These are phyloP conservation scores for Pisolithus tinctorius DNA, from an alignment of 768 basidiomycete species.

Conservation along the genomic window DNA sequence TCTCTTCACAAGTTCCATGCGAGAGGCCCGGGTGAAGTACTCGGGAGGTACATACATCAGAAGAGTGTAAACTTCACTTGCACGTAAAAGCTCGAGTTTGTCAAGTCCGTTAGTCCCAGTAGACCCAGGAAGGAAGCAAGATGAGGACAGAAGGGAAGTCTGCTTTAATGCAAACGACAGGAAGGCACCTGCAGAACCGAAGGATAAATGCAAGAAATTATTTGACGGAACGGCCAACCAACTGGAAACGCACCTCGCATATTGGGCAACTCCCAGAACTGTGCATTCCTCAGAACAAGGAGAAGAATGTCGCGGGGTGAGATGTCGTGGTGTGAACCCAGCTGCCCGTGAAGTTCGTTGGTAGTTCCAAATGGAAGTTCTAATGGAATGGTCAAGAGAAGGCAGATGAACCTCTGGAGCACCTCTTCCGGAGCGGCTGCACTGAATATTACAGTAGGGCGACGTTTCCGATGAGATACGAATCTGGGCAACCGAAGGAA, in stretches of 20 bases:
- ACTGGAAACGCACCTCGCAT: constrained; percentile 43
- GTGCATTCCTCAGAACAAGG: constrained; percentile 44
- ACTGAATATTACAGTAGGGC: constrained; percentile 22
- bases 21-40: constrained; percentile 48
- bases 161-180: constrained; percentile 29
- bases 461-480: neutral
- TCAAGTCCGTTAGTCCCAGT: constrained; percentile 6
- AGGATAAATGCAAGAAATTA: neutral
- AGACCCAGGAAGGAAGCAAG: constrained; percentile 1
- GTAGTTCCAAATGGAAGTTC: constrained; percentile 4
- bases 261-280: constrained; percentile 66
- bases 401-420: constrained; percentile 33
- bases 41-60: constrained; percentile 56
- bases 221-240: neutral
- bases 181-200: constrained; percentile 35
- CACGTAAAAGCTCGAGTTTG: constrained; percentile 5
- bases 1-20: constrained; percentile 41
- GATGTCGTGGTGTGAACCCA: constrained; percentile 21
- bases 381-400: constrained; percentile 28
- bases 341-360: constrained; percentile 9
- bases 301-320: constrained; percentile 17
- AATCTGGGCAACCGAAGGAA: constrained; percentile 5
- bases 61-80: constrained; percentile 34
- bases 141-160: constrained; percentile 13
- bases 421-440: constrained; percentile 35